Evolutionary conservation across 2,329 filamentous ascomycete species (phyloP).

Genomic region (Calonectria leucothoes): DNA sequence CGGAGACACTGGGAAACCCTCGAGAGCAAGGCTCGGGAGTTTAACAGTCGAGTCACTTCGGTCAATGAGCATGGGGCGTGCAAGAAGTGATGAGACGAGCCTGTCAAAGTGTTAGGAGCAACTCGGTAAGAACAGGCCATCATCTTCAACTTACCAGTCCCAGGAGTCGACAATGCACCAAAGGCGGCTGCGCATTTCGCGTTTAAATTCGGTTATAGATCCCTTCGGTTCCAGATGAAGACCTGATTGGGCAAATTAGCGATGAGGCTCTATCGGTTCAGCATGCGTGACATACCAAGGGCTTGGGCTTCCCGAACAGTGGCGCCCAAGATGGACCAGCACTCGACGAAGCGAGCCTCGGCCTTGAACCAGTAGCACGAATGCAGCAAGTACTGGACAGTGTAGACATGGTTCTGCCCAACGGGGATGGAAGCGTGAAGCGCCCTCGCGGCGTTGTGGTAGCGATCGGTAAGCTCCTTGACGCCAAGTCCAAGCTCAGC

Average conservation of each 20-base stretch:
- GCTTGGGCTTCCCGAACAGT: slow-evolving; percentile 51
- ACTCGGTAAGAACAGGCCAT: too few relatives aligned
- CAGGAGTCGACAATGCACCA: slow-evolving; percentile 53
- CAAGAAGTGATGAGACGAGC: slow-evolving; percentile 50
- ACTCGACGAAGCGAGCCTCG: slow-evolving; percentile 50
- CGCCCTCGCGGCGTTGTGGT: slow-evolving; percentile 47
- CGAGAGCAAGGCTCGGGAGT: slow-evolving; percentile 49
- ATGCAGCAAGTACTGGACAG: slow-evolving; percentile 51
- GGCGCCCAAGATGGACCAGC: slow-evolving; percentile 50
- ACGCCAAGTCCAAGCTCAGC: slow-evolving; percentile 43
- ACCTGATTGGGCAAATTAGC: slow-evolving; percentile 23
- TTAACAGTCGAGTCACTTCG: slow-evolving; percentile 46
- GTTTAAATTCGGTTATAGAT: slow-evolving; percentile 48
- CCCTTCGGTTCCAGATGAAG: slow-evolving; percentile 44
- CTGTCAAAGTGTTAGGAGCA: slow-evolving; percentile 31
- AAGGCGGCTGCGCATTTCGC: slow-evolving; percentile 49
- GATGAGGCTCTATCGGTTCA: slow-evolving; percentile 2
- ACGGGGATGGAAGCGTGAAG: slow-evolving; percentile 47
- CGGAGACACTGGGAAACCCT: slow-evolving; percentile 46
- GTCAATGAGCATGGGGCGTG: slow-evolving; percentile 50
- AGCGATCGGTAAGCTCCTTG: slow-evolving; percentile 45
- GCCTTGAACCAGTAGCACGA: slow-evolving; percentile 53
- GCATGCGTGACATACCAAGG: slow-evolving; percentile 35
- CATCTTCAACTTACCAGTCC: slow-evolving; percentile 48
- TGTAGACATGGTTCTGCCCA: slow-evolving; percentile 46